phyloP scores from a whole-genome alignment of 1,284 basidiomycete genomes.

The Trametes sp. region DNA sequence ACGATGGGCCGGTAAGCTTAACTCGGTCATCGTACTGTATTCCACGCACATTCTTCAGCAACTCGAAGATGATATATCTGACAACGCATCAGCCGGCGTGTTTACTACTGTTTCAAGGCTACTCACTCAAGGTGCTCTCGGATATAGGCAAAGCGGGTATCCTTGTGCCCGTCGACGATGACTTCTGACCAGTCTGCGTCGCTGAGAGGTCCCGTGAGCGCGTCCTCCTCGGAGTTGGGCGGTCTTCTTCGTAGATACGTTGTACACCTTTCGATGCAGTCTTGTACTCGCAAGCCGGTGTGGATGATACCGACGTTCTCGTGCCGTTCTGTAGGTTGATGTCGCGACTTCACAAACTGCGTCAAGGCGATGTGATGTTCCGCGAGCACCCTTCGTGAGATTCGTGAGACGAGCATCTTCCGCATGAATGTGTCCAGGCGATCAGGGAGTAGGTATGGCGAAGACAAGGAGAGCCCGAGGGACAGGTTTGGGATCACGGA shows the following conservation, averaged over 20 bases:
- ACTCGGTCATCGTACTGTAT: no score
- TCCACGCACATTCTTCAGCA: constrained; percentile 80
- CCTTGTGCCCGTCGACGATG: constrained; percentile 75
- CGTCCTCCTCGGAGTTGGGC: constrained; percentile 51
- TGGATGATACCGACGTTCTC: constrained; percentile 89
- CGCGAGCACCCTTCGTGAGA: constrained; percentile 87
- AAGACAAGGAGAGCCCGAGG: constrained; percentile 79
- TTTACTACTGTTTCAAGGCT: neutral
- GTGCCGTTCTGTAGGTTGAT: constrained; percentile 43
- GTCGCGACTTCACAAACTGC: constrained; percentile 55
- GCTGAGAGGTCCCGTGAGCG: constrained; percentile 38
- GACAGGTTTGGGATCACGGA: constrained; percentile 81
- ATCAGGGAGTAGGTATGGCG: constrained; percentile 79
- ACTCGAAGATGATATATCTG: constrained; percentile 89
- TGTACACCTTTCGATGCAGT: constrained; percentile 75
- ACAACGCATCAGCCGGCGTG: neutral
- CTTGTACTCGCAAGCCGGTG: constrained; percentile 75
- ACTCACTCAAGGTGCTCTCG: constrained; percentile 86
- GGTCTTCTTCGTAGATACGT: constrained; percentile 63
- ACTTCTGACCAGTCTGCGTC: constrained; percentile 67
- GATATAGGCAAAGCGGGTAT: constrained; percentile 85
- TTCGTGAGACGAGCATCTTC: constrained; percentile 90
- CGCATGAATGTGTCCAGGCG: constrained; percentile 89
- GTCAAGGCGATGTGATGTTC: constrained; percentile 91
- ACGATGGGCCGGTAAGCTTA: neutral